A percentile compares a stretch with the other conserved stretches of the same genome.
These are phyloP conservation scores for Rosa hybrid DNA, from an alignment of 331 rosid genomes.

Conservation along the genomic window DNA sequence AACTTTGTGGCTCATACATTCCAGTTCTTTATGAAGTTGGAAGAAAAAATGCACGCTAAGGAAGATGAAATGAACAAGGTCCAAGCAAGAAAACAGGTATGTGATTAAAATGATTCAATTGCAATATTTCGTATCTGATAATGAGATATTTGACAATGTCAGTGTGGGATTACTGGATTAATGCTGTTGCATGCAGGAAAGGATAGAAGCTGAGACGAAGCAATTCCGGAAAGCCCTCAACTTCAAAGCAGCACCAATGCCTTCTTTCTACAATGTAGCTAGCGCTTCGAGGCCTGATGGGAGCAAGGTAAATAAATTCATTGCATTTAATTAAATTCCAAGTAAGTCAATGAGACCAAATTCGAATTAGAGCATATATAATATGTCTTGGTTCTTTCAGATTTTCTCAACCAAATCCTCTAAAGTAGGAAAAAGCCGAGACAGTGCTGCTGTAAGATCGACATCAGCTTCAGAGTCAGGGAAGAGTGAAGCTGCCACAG, in stretches of 20 bases:
- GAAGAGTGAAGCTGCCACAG: constrained; percentile 31
- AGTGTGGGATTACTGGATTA: neutral
- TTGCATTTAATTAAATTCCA: neutral
- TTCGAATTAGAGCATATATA: neutral
- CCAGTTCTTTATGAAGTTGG: constrained; percentile 59
- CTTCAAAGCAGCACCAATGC: constrained; percentile 77
- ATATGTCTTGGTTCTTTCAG: constrained; percentile 32
- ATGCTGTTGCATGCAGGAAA: constrained; percentile 50
- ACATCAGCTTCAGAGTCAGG: constrained; percentile 34
- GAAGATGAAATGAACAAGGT: constrained; percentile 57
- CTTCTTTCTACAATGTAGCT: constrained; percentile 55
- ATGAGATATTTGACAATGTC: neutral
- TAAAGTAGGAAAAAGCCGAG: constrained; percentile 31
- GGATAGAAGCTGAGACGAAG: constrained; percentile 60
- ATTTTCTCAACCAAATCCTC: constrained; percentile 32
- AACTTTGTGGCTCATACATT: constrained; percentile 18
- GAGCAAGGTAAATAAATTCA: constrained; percentile 49
- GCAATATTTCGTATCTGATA: neutral
- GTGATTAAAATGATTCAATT: neutral
- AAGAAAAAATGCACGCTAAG: constrained; percentile 59
- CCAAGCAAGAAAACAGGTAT: constrained; percentile 60
- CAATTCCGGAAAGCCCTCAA: constrained; percentile 60
- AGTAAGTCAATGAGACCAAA: neutral
- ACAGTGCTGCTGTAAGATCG: constrained; percentile 27
- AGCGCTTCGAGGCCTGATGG: constrained; percentile 35